Conservation (phyloP, 257 asterid species). For the Nicotiana undulata region DNA sequence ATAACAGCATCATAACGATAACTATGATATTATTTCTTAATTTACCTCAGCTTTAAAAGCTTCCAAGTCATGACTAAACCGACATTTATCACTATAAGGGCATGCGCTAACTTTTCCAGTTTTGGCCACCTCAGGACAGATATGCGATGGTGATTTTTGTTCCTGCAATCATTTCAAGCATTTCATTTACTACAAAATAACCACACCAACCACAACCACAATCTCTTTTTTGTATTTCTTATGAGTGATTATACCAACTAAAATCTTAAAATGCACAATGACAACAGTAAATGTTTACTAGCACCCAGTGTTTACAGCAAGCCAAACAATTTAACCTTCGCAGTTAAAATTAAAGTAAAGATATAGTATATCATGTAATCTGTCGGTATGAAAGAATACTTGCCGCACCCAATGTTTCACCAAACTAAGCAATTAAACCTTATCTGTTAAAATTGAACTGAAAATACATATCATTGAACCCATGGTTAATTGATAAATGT, state of each 20-base stretch:
- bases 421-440: too few species aligned
- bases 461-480: too few species aligned
- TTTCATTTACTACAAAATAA: not conserved
- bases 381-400: too few species aligned
- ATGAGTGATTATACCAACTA: not conserved
- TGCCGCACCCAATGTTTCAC: too few species aligned
- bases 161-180: slow-evolving; percentile 34
- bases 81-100: slow-evolving; percentile 57
- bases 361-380: too few species aligned
- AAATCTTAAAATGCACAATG: not conserved
- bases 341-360: too few species aligned
- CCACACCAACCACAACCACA: not conserved
- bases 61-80: slow-evolving; percentile 86
- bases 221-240: too few species aligned
- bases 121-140: slow-evolving; percentile 83
- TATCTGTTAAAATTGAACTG: too few species aligned
- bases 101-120: slow-evolving; percentile 60
- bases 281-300: too few species aligned
- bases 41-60: slow-evolving; percentile 68
- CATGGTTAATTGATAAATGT: too few species aligned
- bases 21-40: not conserved
- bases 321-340: too few species aligned
- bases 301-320: too few species aligned
- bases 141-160: slow-evolving; percentile 58
- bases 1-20: not conserved